Evolutionary conservation across 2,329 filamentous ascomycete species (phyloP), one percentile per base, ranked within the genome.

Genomic region (Penicillium sclerotigenum): DNA sequence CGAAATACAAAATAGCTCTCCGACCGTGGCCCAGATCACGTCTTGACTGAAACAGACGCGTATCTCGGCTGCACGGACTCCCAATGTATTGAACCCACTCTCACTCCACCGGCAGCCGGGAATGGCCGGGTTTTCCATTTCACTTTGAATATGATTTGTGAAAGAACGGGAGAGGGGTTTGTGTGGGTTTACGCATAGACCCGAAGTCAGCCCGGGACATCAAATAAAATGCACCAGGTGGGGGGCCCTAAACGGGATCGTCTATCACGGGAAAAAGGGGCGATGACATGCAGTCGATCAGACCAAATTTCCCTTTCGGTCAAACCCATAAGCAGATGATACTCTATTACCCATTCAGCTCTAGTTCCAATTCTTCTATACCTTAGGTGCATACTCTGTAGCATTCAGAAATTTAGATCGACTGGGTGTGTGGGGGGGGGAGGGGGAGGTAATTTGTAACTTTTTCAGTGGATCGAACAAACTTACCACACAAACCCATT

Each of bases 21-120:
- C 26, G 49, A 28, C 57, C 49, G 55, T 54, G 36, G 36, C 45
- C 46, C 50, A 56, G 59, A 57, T 56, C 54, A 59, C 43, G 53
- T 34, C 51, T 43, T 33, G 53, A 59, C 58, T 68, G 68, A 70
- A 69, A 69, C 67, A 68, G 62, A 70, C 67, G 68, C 68, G 67
- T 71, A 70, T 68, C 59, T 67, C 65, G 61, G 65, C 68, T 70
- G 70, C 70, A 72, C 69, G 66, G 69, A 70, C 69, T 60, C 47
- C 47, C 43, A 34, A 7, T 42, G 40, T 42, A 42, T 34, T 42
- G 28, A 49, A 42, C 47, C 48, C 40, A 34, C 59, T 57, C 57
- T 59, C 61, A 56, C 52, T 52, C 55, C 58, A 66, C 59, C n/a
- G 52, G 11, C 22, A 42, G 22, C 64, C 64, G 62, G 63, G 59